phyloP scores from a whole-genome alignment of 257 asterid genomes.

The Lantana camara region DNA sequence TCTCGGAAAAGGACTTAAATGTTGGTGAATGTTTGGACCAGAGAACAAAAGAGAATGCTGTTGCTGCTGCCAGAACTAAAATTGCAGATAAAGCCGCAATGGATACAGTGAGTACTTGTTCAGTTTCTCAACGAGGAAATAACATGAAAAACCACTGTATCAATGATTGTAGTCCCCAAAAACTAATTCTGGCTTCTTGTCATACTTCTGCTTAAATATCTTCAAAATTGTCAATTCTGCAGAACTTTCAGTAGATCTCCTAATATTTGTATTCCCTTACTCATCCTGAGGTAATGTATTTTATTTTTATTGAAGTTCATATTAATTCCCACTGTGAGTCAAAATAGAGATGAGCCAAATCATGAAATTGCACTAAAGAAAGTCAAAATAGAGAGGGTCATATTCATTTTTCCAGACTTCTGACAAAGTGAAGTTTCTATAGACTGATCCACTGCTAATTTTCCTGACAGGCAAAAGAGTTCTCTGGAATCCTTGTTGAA shows the following conservation, averaged over 20 bases:
- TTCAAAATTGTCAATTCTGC: not conserved
- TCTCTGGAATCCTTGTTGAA: conserved; percentile 56
- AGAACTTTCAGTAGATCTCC: conserved; percentile 7
- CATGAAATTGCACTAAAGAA: not conserved
- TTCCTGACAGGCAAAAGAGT: conserved; percentile 53
- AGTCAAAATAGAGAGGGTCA: no score
- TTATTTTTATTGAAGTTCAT: conserved; percentile 8
- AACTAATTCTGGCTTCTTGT: conserved; percentile 19
- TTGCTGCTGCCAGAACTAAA: conserved; percentile 31
- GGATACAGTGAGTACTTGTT: conserved; percentile 51
- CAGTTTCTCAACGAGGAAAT: conserved; percentile 17
- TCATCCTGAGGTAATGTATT: conserved; percentile 8
- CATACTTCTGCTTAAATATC: not conserved
- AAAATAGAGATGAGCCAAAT: conserved; percentile 1
- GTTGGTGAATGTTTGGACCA: conserved; percentile 29
- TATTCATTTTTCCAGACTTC: no score
- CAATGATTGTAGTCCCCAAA: conserved; percentile 14
- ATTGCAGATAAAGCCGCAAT: conserved; percentile 34
- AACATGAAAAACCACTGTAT: conserved; percentile 1
- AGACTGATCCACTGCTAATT: conserved; percentile 20
- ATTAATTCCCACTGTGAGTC: not conserved
- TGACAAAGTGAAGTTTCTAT: not conserved
- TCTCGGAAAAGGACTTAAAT: conserved; percentile 32
- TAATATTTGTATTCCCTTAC: not conserved
- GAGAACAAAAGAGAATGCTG: conserved; percentile 33